These are phyloP conservation scores for Bruguiera sexangula DNA, from an alignment of 345 rosid genomes.

Conservation along the genomic window DNA sequence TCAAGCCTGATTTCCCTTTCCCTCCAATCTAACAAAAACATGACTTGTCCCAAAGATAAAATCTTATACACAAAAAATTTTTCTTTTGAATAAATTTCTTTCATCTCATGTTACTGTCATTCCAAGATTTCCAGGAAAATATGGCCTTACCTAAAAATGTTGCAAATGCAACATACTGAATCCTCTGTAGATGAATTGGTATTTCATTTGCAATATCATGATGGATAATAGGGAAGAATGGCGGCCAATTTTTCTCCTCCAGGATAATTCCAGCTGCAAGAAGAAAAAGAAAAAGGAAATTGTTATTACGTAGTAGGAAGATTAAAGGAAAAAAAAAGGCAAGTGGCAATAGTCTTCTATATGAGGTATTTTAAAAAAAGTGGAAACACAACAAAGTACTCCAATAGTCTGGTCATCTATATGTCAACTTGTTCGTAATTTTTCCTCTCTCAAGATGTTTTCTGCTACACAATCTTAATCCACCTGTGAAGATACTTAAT, in stretches of 20 bases:
- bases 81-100: neutral
- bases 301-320: too few relatives aligned
- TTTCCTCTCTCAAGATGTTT: too few relatives aligned
- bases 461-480: neutral
- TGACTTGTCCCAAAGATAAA: too few relatives aligned
- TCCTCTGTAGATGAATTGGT: conserved; percentile 29
- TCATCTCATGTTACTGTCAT: neutral
- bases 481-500: neutral
- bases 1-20: too few relatives aligned
- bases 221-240: conserved; percentile 36
- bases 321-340: too few relatives aligned
- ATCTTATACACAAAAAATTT: neutral
- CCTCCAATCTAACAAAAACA: too few relatives aligned
- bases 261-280: conserved; percentile 31
- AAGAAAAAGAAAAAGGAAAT: conserved; percentile 7
- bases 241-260: conserved; percentile 38
- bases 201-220: conserved; percentile 33
- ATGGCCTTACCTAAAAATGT: conserved; percentile 26
- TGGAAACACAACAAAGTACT: too few relatives aligned
- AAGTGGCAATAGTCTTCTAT: too few relatives aligned
- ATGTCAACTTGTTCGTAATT: too few relatives aligned
- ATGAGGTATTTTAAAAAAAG: too few relatives aligned
- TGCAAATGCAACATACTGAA: conserved; percentile 35
- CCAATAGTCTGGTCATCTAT: too few relatives aligned
- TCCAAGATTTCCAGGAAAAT: neutral